These are phyloP conservation scores for Ophiosphaerella korrae DNA, from an alignment of 2,329 filamentous ascomycete species.

Conservation along the genomic window DNA sequence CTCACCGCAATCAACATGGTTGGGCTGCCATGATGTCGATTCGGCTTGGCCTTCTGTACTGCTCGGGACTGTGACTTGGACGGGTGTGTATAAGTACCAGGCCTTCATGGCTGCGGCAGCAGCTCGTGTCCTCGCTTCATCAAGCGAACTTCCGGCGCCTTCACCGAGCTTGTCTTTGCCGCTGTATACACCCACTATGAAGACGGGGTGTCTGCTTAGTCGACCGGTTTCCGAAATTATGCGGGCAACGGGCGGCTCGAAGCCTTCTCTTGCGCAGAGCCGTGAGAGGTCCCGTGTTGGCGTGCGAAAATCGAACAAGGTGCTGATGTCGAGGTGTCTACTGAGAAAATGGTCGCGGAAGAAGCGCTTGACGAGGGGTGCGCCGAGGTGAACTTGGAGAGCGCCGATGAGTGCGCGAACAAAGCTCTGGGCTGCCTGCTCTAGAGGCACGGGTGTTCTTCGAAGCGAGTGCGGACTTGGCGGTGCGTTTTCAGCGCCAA, in stretches of 20 bases:
- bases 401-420: conserved; percentile 84
- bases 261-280: conserved; percentile 86
- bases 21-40: conserved; percentile 56
- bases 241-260: conserved; percentile 83
- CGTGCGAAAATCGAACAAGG: conserved; percentile 81
- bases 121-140: conserved; percentile 78
- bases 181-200: conserved; percentile 91
- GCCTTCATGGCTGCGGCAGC: conserved; percentile 84
- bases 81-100: conserved; percentile 94
- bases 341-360: conserved; percentile 82
- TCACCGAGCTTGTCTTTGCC: conserved; percentile 91
- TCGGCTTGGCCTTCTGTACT: conserved; percentile 49
- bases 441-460: conserved; percentile 46
- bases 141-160: conserved; percentile 77
- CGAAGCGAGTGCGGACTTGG: conserved; percentile 29
- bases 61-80: conserved; percentile 58
- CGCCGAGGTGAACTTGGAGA: conserved; percentile 83
- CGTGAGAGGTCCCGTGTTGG: conserved; percentile 83
- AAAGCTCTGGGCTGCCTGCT: conserved; percentile 73
- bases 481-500: conserved; percentile 67
- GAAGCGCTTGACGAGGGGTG: conserved; percentile 79
- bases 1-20: conserved; percentile 63
- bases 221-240: conserved; percentile 91
- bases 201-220: conserved; percentile 82
- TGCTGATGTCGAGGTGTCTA: conserved; percentile 74